A percentile compares a stretch with the other conserved stretches of the same genome.
Conservation (phyloP, 2,329 filamentous ascomycete species). For the Incumbomyces delicatus region DNA sequence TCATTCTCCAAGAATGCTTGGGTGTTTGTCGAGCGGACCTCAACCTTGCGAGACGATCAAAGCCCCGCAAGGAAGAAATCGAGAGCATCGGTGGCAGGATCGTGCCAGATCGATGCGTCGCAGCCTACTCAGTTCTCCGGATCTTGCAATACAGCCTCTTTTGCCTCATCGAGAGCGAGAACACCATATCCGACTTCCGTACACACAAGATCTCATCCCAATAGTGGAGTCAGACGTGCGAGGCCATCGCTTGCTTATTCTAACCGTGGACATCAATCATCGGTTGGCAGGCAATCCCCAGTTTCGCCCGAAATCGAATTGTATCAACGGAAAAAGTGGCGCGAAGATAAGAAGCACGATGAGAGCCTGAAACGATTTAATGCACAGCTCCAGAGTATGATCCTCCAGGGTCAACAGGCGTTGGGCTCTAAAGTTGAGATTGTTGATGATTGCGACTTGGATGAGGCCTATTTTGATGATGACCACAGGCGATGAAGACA, state of each 20-base stretch:
- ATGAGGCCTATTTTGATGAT: conserved; percentile 15
- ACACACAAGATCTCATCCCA: background rate
- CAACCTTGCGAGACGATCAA: conserved; percentile 17
- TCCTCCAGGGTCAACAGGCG: conserved; percentile 77
- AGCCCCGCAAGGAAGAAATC: conserved; percentile 21
- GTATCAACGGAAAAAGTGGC: conserved; percentile 60
- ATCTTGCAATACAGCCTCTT: conserved; percentile 30
- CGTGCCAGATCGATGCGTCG: background rate
- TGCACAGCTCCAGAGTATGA: conserved; percentile 71
- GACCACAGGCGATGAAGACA: background rate
- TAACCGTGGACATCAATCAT: background rate
- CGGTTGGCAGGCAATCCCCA: background rate
- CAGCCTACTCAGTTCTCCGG: background rate
- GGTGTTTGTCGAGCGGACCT: conserved; percentile 9
- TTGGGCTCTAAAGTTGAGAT: conserved; percentile 61
- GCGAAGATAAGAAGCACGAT: conserved; percentile 69
- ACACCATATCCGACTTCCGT: background rate
- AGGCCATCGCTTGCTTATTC: conserved; percentile 12
- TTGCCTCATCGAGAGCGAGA: conserved; percentile 17
- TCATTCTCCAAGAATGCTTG: background rate
- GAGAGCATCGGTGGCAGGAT: conserved; percentile 10
- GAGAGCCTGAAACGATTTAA: conserved; percentile 72
- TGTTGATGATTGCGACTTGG: conserved; percentile 15
- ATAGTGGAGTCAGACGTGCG: conserved; percentile 6
- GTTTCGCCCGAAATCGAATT: conserved; percentile 53